These are phyloP conservation scores for Gypsophila paniculata DNA, from an alignment of 179 eudicot species.

Conservation along the genomic window DNA sequence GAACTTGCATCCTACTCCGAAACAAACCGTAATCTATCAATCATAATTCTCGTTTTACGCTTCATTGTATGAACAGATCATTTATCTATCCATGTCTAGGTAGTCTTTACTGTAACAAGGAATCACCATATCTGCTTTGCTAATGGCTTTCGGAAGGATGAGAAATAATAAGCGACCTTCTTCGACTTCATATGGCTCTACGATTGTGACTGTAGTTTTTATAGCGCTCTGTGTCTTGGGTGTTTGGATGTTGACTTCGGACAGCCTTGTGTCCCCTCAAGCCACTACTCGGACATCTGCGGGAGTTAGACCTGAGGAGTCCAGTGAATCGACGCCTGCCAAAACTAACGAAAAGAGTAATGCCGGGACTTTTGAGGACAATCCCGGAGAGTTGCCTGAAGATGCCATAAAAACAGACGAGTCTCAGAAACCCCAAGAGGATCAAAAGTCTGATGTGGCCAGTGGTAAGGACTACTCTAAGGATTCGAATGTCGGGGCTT, in stretches of 20 bases:
- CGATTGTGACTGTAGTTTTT: slow-evolving; percentile 42
- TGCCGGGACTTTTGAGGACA: slow-evolving; percentile 38
- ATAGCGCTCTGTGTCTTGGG: slow-evolving; percentile 48
- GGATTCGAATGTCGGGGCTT: slow-evolving; percentile 26
- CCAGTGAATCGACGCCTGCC: slow-evolving; percentile 14
- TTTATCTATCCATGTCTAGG: slow-evolving; percentile 7
- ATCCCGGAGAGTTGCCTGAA: slow-evolving; percentile 58
- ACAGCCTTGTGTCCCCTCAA: slow-evolving; percentile 32
- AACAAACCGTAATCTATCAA: neutral
- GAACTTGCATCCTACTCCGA: too few relatives aligned
- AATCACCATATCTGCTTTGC: slow-evolving; percentile 6
- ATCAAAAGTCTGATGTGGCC: slow-evolving; percentile 16
- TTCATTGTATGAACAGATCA: neutral
- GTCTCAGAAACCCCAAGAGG: slow-evolving; percentile 24
- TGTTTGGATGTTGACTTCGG: slow-evolving; percentile 53
- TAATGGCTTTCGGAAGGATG: slow-evolving; percentile 39
- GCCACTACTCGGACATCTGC: slow-evolving; percentile 36
- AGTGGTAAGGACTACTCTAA: slow-evolving; percentile 19
- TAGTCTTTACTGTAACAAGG: slow-evolving; percentile 1
- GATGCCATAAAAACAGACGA: slow-evolving; percentile 41
- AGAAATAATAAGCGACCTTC: slow-evolving; percentile 45
- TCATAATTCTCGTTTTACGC: neutral
- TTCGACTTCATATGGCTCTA: slow-evolving; percentile 43
- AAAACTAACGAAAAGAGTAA: slow-evolving; percentile 1
- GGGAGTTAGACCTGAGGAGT: slow-evolving; percentile 18